A percentile compares a stretch with the other conserved stretches of the same genome.
These are phyloP conservation scores for Chaetomiaceae sp. DNA, from an alignment of 2,329 filamentous ascomycete species.

Conservation along the genomic window DNA sequence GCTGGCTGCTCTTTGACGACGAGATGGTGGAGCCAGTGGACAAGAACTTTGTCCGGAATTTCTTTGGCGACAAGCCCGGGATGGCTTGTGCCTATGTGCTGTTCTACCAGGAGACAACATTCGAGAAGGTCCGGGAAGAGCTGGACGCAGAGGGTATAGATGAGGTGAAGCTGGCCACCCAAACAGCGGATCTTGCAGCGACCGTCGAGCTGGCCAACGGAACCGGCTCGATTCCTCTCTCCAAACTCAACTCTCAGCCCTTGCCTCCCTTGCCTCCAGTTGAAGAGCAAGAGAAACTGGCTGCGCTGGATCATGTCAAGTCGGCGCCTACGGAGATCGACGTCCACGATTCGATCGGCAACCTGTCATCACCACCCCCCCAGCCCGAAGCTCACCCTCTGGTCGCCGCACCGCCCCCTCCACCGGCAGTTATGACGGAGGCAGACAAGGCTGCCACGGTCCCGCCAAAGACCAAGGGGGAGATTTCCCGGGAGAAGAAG, in stretches of 20 bases:
- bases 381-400: constrained; percentile 25
- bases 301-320: constrained; percentile 59
- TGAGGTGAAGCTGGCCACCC: constrained; percentile 53
- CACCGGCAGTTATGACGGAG: constrained; percentile 23
- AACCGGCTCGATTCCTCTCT: constrained; percentile 36
- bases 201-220: constrained; percentile 45
- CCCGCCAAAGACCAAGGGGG: constrained; percentile 48
- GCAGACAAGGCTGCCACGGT: constrained; percentile 23
- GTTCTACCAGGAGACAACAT: constrained; percentile 90
- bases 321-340: constrained; percentile 51
- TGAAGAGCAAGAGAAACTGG: constrained; percentile 48
- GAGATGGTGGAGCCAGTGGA: constrained; percentile 98
- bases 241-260: constrained; percentile 48
- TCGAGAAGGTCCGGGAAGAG: constrained; percentile 65
- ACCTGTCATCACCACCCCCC: constrained; percentile 20
- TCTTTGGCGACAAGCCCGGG: constrained; percentile 89
- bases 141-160: constrained; percentile 74
- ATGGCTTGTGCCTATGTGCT: constrained; percentile 94
- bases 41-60: constrained; percentile 92
- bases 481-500: constrained; percentile 64
- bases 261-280: constrained; percentile 40
- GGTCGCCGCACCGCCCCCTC: constrained; percentile 30
- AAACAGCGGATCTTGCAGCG: constrained; percentile 52
- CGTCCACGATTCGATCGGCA: too few relatives aligned
- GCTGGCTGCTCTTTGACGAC: constrained; percentile 95